These are phyloP conservation scores for Argentina anserina DNA, from an alignment of 306 rosid species.

Conservation along the genomic window DNA sequence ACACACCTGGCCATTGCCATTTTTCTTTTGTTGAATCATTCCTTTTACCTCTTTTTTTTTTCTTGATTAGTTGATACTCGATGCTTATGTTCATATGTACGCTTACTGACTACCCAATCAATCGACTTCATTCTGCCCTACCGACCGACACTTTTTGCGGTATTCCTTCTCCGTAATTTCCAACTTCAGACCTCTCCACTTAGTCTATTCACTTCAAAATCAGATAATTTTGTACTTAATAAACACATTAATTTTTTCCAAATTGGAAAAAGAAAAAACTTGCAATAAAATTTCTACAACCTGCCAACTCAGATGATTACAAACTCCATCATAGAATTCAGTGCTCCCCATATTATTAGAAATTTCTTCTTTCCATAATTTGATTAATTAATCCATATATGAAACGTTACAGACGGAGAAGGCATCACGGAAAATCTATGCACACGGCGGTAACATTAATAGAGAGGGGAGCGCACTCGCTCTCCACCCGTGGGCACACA, in stretches of 20 bases:
- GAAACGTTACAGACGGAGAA: not conserved
- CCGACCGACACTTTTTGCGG: slow-evolving; percentile 37
- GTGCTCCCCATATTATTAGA: not conserved
- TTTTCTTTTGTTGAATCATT: no score
- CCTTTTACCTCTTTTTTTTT: not conserved
- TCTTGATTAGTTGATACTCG: not conserved
- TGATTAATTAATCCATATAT: not conserved
- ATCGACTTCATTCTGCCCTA: not conserved
- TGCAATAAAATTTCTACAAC: not conserved
- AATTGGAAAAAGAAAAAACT: no score
- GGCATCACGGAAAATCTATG: slow-evolving; percentile 14
- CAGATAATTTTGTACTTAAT: not conserved
- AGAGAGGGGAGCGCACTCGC: not conserved
- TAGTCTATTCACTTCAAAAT: not conserved
- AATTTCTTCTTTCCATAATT: not conserved
- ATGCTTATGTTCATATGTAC: not conserved
- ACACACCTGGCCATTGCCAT: no score
- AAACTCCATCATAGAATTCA: not conserved
- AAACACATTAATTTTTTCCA: not conserved
- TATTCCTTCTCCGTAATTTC: slow-evolving; percentile 12
- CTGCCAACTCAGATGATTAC: not conserved
- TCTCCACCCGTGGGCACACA: not conserved
- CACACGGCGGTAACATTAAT: not conserved
- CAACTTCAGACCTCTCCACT: not conserved
- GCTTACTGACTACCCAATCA: not conserved